Evolutionary conservation across 176 grass and related monocot species (phyloP).

Genomic region (Avena insularis): DNA sequence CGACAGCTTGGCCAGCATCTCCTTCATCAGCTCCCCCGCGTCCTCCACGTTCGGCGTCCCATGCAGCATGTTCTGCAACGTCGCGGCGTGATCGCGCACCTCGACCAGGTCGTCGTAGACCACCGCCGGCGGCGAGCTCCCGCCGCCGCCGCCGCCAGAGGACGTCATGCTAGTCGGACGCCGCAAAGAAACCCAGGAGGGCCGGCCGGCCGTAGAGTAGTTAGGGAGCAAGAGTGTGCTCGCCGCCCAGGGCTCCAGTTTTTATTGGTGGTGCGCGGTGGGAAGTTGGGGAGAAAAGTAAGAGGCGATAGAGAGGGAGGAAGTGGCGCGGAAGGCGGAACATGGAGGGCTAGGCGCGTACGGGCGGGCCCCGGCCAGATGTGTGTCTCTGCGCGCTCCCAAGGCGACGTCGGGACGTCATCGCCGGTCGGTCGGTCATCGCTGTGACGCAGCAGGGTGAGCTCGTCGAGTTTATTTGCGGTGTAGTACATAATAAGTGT

Average conservation of each 20-base stretch:
- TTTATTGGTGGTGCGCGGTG: conserved; percentile 52
- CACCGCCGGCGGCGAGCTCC: not conserved
- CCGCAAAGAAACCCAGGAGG: too few relatives aligned
- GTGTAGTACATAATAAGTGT: too few relatives aligned
- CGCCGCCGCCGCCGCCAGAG: not conserved
- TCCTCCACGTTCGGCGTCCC: not conserved
- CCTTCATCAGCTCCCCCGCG: conserved; percentile 37
- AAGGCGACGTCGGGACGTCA: conserved; percentile 30
- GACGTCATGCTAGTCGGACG: conserved; percentile 27
- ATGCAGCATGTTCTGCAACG: conserved; percentile 47
- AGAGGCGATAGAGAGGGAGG: not conserved
- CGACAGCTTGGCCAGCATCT: conserved; percentile 48
- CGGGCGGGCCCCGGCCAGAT: not conserved
- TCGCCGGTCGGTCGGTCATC: conserved; percentile 22
- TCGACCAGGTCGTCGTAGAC: conserved; percentile 37
- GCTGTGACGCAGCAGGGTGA: conserved; percentile 16
- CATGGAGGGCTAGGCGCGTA: not conserved
- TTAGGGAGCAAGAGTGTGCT: not conserved
- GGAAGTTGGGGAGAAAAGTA: conserved; percentile 49
- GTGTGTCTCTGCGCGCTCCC: not conserved
- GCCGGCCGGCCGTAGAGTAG: not conserved
- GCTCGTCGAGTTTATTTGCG: conserved; percentile 2
- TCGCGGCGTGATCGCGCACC: conserved; percentile 4
- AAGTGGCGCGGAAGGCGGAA: conserved; percentile 47
- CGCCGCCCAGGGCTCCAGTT: not conserved